Evolutionary conservation across 192 early-diverging fungal species (phyloP), one percentile per base, ranked within the genome.

Genomic region (Dispira parvispora): DNA sequence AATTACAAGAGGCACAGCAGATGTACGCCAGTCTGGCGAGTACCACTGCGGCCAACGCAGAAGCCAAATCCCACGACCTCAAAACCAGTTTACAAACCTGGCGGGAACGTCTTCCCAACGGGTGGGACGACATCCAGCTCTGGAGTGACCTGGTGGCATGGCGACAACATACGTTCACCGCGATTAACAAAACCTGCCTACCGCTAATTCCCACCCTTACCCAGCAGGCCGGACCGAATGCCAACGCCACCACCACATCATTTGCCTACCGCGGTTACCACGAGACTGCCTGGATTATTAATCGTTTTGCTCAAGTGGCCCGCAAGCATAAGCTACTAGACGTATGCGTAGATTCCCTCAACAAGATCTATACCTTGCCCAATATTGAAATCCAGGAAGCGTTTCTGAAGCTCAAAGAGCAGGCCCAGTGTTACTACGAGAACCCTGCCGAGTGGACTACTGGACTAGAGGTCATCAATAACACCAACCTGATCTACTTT

Each of bases 331-430:
- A 85, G n/a, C 78, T 99, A 20, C 83, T 87, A 8, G 92, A 97
- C 46, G 94, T 99, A 12, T 97, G 94, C 69, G 86, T 92, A 65
- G 84, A 76, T 47, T 86, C 83, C 28, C 78, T 99, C 43, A 90
- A 88, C 67, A 93, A 93, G 66, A 98, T 99, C 62, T 99, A 99
- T 73, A 94, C 90, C 1, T 78, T 99, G 27, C 97, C 97, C 16
- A 99, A 99, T 70, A 99, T 99, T 66, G 97, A 99, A 72, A 98
- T 99, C 23, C 94, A 98, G 64, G 97, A 98, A 70, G 94, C 94
- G 3, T 99, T 99, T 67, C 65, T 92, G 60, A 98, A 98, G 73
- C 74, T 98, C 60, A 84, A 88, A 43, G 95, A 98, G 78, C 94
- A 98, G 74, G 94, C 95, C 55, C 97, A 99, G 71, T 97, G 94